These are phyloP conservation scores for Otatea glauca DNA, from an alignment of 176 grass and related monocot species.

Conservation along the genomic window DNA sequence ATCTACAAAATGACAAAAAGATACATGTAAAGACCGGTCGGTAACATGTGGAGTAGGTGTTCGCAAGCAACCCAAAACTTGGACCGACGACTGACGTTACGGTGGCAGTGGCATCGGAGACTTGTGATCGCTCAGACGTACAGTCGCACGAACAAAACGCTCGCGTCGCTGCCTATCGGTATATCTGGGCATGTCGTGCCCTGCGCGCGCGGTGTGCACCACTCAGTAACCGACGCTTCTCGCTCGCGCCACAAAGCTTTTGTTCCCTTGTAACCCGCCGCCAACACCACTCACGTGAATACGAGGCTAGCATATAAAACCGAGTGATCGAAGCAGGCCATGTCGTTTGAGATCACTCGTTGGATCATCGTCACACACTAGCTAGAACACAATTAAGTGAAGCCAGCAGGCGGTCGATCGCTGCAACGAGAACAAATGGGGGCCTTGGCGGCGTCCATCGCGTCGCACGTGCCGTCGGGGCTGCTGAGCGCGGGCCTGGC, in stretches of 20 bases:
- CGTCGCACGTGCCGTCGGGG: conserved; percentile 48
- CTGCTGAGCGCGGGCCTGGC: conserved; percentile 24
- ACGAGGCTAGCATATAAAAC: neutral
- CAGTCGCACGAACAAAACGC: neutral
- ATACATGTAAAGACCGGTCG: neutral
- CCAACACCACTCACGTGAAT: neutral
- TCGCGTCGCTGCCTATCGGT: neutral
- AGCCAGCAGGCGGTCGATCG: neutral
- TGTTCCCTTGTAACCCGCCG: neutral
- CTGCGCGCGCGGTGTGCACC: neutral
- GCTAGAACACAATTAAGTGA: too few species aligned
- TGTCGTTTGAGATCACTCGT: neutral
- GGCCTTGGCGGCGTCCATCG: conserved; percentile 35
- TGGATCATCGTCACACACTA: neutral
- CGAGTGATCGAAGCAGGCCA: neutral
- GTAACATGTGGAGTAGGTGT: neutral
- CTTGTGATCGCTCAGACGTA: too few species aligned
- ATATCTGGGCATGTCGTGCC: conserved; percentile 21
- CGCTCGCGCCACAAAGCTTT: neutral
- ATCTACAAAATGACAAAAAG: too few species aligned
- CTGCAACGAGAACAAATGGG: conserved; percentile 1
- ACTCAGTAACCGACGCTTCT: conserved; percentile 34
- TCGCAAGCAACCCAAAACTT: neutral
- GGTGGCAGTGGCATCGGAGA: too few species aligned
- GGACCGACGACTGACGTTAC: neutral